These are phyloP conservation scores for Saxophila tyrrhenica DNA, from an alignment of 495 filamentous ascomycete genomes.

Conservation along the genomic window DNA sequence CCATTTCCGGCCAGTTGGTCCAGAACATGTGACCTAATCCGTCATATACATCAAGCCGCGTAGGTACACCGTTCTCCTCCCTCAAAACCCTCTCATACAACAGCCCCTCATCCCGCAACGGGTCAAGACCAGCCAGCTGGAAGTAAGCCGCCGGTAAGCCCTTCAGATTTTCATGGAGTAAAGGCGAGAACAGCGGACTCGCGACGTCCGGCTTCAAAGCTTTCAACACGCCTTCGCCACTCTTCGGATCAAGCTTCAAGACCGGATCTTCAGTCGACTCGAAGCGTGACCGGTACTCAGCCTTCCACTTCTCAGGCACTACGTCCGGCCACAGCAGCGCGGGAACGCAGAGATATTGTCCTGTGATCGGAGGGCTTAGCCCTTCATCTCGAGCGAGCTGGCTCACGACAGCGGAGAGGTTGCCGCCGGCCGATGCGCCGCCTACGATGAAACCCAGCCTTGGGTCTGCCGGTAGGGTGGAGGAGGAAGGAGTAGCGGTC, in stretches of 20 bases:
- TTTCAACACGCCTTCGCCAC: constrained; percentile 6
- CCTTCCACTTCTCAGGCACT: constrained; percentile 19
- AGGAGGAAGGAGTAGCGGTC: constrained; percentile 31
- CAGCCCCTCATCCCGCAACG: constrained; percentile 29
- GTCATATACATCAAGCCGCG: constrained; percentile 32
- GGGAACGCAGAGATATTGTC: constrained; percentile 33
- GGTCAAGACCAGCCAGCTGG: constrained; percentile 28
- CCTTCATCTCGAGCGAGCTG: constrained; percentile 35
- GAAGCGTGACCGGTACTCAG: constrained; percentile 26
- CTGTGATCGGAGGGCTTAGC: constrained; percentile 35
- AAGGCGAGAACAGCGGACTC: constrained; percentile 9
- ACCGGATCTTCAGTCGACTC: constrained; percentile 20
- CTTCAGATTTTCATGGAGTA: constrained; percentile 7
- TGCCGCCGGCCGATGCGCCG: constrained; percentile 40
- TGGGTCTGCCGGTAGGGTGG: constrained; percentile 29
- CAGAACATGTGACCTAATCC: constrained; percentile 36
- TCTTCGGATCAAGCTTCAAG: neutral
- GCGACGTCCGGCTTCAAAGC: constrained; percentile 5
- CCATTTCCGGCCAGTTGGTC: constrained; percentile 12
- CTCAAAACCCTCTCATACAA: constrained; percentile 23
- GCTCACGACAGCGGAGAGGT: constrained; percentile 33
- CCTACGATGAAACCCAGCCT: constrained; percentile 39
- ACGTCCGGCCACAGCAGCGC: constrained; percentile 13
- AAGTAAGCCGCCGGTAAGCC: constrained; percentile 31
- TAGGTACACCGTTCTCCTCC: constrained; percentile 28